Percentiles rank a stretch among this genome's conserved stretches.
Conservation (phyloP, 208 protist species). For the Leishmania mexicana region DNA sequence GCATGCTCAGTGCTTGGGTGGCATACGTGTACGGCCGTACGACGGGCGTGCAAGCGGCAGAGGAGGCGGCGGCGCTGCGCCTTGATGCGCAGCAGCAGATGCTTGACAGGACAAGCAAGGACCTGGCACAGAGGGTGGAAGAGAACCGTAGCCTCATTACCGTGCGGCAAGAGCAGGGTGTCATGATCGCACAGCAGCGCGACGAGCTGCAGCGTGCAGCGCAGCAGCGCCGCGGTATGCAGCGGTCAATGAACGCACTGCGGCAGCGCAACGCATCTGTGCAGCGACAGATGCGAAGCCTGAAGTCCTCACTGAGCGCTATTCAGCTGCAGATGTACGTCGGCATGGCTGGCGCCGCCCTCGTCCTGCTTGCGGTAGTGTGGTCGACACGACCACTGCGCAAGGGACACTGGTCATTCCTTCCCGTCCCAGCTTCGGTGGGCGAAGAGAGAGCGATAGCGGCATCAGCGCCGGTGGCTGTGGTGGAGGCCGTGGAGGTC, state of each 20-base stretch:
- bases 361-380: constrained; percentile 18
- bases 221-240: constrained; percentile 15
- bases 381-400: constrained; percentile 23
- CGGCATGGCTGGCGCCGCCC: constrained; percentile 14
- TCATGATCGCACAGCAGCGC: constrained; percentile 20
- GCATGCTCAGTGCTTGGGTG: constrained; percentile 32
- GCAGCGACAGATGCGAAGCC: constrained; percentile 17
- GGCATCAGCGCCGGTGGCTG: not conserved
- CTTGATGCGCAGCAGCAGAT: constrained; percentile 20
- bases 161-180: constrained; percentile 24
- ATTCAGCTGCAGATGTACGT: constrained; percentile 25
- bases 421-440: not conserved
- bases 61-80: constrained; percentile 12
- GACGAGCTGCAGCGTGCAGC: constrained; percentile 21
- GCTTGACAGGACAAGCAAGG: constrained; percentile 19
- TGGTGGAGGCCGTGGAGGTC: not conserved
- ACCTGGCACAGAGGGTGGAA: constrained; percentile 9
- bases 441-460: not conserved
- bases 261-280: constrained; percentile 15
- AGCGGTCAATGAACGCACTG: constrained; percentile 14
- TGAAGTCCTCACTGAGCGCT: constrained; percentile 9
- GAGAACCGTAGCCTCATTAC: constrained; percentile 16
- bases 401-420: not conserved
- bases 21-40: constrained; percentile 41
- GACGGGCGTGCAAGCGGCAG: constrained; percentile 6